Conservation (phyloP, 352 stramenopile genomes). For the Pythium rishiriense region DNA sequence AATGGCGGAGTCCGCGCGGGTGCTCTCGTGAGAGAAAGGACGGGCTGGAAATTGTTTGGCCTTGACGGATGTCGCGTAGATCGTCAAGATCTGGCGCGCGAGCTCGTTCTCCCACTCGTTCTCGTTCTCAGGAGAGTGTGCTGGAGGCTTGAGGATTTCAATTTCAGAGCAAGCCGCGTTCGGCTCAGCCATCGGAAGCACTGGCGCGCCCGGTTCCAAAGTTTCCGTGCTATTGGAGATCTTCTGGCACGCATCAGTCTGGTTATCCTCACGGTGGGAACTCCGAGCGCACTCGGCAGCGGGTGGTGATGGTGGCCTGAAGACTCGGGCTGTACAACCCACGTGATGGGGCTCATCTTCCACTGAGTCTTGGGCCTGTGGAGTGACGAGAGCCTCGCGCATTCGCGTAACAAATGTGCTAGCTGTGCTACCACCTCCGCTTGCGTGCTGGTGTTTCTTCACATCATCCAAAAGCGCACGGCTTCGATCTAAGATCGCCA, state of each 20-base stretch:
- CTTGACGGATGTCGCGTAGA: constrained; percentile 82
- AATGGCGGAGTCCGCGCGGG: background rate
- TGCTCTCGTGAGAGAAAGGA: constrained; percentile 1
- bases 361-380: background rate
- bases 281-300: too few species aligned
- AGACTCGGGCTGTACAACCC: background rate
- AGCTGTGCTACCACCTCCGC: background rate
- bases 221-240: background rate
- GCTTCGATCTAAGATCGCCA: constrained; percentile 56
- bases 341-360: background rate
- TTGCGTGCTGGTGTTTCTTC: background rate
- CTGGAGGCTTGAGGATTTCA: constrained; percentile 53
- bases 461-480: constrained; percentile 44
- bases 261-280: background rate
- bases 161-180: constrained; percentile 29
- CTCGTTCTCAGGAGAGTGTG: constrained; percentile 55
- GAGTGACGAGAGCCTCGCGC: constrained; percentile 15
- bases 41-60: constrained; percentile 36
- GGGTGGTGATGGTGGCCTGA: background rate
- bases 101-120: constrained; percentile 91
- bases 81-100: constrained; percentile 85
- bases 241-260: background rate
- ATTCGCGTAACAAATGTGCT: constrained; percentile 22
- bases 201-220: too few species aligned
- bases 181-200: background rate